Percentiles rank a stretch among this genome's conserved stretches.
phyloP scores from a whole-genome alignment of 148 eudicot genomes.

The Diospyros kaki region DNA sequence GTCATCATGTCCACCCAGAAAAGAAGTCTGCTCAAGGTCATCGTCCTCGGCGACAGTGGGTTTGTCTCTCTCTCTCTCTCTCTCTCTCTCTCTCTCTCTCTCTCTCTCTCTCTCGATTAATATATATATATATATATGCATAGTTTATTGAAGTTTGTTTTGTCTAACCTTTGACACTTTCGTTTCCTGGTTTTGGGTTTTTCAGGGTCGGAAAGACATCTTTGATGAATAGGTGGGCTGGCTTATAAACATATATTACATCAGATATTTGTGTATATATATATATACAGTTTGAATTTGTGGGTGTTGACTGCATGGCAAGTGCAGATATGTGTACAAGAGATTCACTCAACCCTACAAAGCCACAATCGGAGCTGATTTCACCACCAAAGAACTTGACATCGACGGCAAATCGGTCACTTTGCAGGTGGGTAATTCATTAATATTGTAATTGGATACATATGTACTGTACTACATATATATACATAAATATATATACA shows the following conservation, averaged over 20 bases:
- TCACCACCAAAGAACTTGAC: slow-evolving; percentile 59
- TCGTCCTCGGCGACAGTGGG: slow-evolving; percentile 87
- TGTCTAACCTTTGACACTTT: not conserved
- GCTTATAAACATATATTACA: too few relatives aligned
- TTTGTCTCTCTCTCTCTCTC: slow-evolving; percentile 13
- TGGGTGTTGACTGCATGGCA: not conserved
- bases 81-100: too few relatives aligned
- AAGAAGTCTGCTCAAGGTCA: slow-evolving; percentile 46
- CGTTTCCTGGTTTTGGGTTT: not conserved
- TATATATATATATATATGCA: too few relatives aligned
- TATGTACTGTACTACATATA: not conserved
- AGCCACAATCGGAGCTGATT: slow-evolving; percentile 87
- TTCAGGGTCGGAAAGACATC: slow-evolving; percentile 62
- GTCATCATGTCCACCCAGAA: slow-evolving; percentile 8
- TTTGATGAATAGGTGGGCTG: slow-evolving; percentile 45
- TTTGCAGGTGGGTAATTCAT: slow-evolving; percentile 53
- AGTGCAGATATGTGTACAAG: slow-evolving; percentile 51
- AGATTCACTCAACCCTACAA: slow-evolving; percentile 69
- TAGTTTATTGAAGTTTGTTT: too few relatives aligned
- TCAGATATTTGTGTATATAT: not conserved
- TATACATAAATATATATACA: too few relatives aligned
- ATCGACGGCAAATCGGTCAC: slow-evolving; percentile 50
- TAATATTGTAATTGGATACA: not conserved
- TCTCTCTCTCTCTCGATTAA: too few relatives aligned
- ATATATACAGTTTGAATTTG: not conserved